Evolutionary conservation across 306 rosid species (phyloP), one percentile per base, ranked within the genome.

Genomic region (Sindora glabra): DNA sequence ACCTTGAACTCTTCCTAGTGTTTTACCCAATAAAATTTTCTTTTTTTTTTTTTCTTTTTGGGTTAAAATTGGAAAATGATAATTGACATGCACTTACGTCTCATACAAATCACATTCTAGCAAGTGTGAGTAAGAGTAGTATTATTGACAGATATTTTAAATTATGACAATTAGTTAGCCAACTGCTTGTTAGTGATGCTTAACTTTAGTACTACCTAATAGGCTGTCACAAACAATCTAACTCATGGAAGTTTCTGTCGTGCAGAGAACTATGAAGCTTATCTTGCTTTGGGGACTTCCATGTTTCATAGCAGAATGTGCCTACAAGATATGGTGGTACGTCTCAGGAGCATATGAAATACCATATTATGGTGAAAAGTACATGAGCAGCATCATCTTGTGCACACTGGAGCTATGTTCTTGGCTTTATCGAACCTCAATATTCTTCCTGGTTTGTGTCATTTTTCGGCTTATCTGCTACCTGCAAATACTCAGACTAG

Each of bases 311-410:
- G 85, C 78, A 2, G 86, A 81, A 65, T 65, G 79, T 70, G 85
- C 39, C 9, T 92, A 92, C 83, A 92, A 88, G 69, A 71, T 92
- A 42, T 92, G 98, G 96, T 92, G 96, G 96, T 92, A 76, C 29
- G 27, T 64, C 33, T 77, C 98, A 34, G 98, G 96, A 70, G 70
- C 73, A 38, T 46, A 75, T 1, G 40, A 83, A 26, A 59, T 88
- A 34, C 96, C 98, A 37, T 56, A 83, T 72, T 83, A 79, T 46
- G 95, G 92, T 11, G 66, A 83, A 50, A 51, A 57, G 33, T 83
- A 79, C 39, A 0, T 70, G 12, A 83, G 96, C 62, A 57, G 67
- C 86, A 78, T 65, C 52, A 56, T 69, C 48, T 0, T 79, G 10
- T 63, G 78, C 66, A 41, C 76, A 27, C 46, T 90, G 73, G 94